Base-by-base conservation (phyloP, 345 rosid species). In the Sisymbrium irio region DNA sequence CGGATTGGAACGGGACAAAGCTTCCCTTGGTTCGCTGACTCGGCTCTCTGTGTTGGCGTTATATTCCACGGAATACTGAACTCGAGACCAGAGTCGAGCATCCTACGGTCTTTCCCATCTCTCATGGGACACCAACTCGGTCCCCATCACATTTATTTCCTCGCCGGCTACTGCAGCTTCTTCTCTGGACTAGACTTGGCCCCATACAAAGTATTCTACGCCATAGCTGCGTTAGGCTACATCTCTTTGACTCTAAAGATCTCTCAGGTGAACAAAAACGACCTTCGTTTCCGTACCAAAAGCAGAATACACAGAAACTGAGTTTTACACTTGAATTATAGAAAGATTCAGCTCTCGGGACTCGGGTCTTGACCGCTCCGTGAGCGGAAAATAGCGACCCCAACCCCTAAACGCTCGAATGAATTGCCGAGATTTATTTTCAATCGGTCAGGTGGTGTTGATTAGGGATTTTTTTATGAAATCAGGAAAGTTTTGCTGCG, bases 261-360 rank as follows among this genome's bases (percentile, higher is more conserved):
- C 71, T 69, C 85, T 57, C 85, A 83, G 79, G 68, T 71, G 79
- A 86, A 86, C 77, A 85, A 79, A 41, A 79, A 85, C 71, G 91
- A 85, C 47, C 77, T 81, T 1, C 87, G 75, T 12, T 80, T 82
- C 44, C 85, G 85, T 33, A 82, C 87, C 61, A 84, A 84, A 77
- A 87, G 86, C 72, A 96, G 85, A 80, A 87, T 88, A 71, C 99
- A 90, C 83, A 84, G 84, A 81, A 96, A 84, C 78, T 95, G 75
- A 50, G 56, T 67, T 45, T 77, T 27, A 17, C 13, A 22, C 8
- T 36, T 4, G 9, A 61, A 56, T 36, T 20, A 44, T 42, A 27
- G 10, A 28, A 37, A 35, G 51, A 46, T 69, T 61, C 45, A 70
- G 25, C 42, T 39, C 18, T 14, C 28, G 13, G 44, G 41, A 30